Base-by-base conservation (phyloP, 2,329 filamentous ascomycete genomes). In the Penicillium sp. region DNA sequence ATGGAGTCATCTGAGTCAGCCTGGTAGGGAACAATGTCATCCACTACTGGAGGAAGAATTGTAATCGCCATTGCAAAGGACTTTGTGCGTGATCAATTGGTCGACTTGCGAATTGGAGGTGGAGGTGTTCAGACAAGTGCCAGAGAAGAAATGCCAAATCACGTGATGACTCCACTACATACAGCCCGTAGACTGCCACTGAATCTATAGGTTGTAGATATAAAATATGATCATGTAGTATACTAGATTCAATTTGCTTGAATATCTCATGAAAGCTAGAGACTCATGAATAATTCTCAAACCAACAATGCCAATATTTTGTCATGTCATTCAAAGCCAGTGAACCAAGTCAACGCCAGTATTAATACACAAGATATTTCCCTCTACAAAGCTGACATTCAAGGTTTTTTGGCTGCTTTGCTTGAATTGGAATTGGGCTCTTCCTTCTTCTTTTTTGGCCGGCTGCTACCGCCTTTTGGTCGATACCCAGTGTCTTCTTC, bases 11-110 rank as follows among this genome's bases (percentile, higher is more conserved):
- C 80, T 42, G 77, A 74, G 27, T 71, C 65, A 36, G 70, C 57
- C 38, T 70, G 61, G 29, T 65, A 61, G 30, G 70, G 61, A 53
- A 67, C 61, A 32, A 68, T 60, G 29, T 70, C 62, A 50, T 74
- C 68, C 45, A 67, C 65, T 34, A 76, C 70, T 8, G 83, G 83
- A 7, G 82, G 75, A 30, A 84, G 74, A 60, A 86, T 85, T 6
- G 81, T 81, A 59, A 86, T 81, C 16, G 81, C 79, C 83, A 86
- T 86, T 42, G 13, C 58, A 35, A 26, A 32, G 4, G 43, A 19
- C 38, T 53, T 16, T 34, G 35, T 32, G 35, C 40, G 14, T 36
- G 14, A 26, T 23, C 14, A 10, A 50, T 27, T 32, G 7, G 41
- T 30, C 34, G 30, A 19, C 40, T 45, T 29, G 10, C 27, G 16